phyloP scores from a whole-genome alignment of 2,329 filamentous ascomycete species.

The Diaporthe longicolla region DNA sequence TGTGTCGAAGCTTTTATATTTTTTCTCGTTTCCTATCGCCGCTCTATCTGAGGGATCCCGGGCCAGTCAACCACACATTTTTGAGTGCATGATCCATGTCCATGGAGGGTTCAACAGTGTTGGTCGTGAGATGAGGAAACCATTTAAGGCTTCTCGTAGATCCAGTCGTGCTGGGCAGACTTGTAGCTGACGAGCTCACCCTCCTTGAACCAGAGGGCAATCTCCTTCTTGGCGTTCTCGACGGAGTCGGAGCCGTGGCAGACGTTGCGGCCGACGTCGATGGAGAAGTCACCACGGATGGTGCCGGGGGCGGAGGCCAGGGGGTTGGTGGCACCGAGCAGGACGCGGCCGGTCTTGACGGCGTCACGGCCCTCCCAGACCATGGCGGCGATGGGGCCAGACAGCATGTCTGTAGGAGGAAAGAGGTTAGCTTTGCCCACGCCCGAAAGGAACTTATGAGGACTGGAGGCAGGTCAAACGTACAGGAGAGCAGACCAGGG shows the following conservation, averaged over 20 bases:
- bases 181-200: conserved; percentile 90
- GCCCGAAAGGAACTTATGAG: background rate
- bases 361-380: conserved; percentile 99
- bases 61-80: background rate
- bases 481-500: conserved; percentile 92
- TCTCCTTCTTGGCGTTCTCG: conserved; percentile 99
- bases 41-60: conserved; percentile 30
- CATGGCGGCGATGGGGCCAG: conserved; percentile 98
- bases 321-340: conserved; percentile 99
- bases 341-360: conserved; percentile 96
- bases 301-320: conserved; percentile 94
- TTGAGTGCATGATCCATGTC: background rate
- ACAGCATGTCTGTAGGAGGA: conserved; percentile 83
- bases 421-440: conserved; percentile 43
- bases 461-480: conserved; percentile 51
- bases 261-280: conserved; percentile 63
- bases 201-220: conserved; percentile 96
- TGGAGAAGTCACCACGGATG: conserved; percentile 95
- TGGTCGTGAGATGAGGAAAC: background rate
- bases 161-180: conserved; percentile 87
- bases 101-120: background rate
- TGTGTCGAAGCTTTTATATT: conserved; percentile 40
- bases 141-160: conserved; percentile 88
- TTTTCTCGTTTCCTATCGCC: conserved; percentile 43
- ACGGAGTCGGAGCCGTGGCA: conserved; percentile 99